Percentiles rank a stretch among this genome's conserved stretches.
phyloP scores from a whole-genome alignment of 2,329 filamentous ascomycete species.

The Botrytis hyacinthi region DNA sequence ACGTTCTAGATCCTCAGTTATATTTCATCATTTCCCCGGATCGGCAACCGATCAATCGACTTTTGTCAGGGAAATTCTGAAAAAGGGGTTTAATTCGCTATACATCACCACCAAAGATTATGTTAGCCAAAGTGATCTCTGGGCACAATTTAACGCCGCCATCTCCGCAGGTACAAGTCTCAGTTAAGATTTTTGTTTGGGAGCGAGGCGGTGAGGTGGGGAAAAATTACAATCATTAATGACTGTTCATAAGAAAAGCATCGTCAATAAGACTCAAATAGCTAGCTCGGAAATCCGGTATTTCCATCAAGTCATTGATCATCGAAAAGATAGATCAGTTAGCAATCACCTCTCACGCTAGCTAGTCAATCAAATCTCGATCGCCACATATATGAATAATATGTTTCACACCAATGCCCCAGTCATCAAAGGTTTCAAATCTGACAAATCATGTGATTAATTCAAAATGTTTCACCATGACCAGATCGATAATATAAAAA shows the following conservation, averaged over 20 bases:
- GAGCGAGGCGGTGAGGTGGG: not conserved
- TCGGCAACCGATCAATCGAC: not conserved
- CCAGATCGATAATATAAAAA: not conserved
- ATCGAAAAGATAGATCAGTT: not conserved
- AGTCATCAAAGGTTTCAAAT: not conserved
- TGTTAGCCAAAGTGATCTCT: not conserved
- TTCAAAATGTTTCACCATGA: not conserved
- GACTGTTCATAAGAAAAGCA: not conserved
- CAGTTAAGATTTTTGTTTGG: not conserved
- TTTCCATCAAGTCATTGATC: not conserved
- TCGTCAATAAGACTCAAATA: not conserved
- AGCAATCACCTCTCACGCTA: not conserved
- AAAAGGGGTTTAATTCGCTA: not conserved
- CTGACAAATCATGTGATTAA: not conserved
- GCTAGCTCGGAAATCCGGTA: not conserved
- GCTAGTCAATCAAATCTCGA: not conserved
- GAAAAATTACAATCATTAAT: not conserved
- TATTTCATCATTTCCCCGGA: not conserved
- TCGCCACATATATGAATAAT: not conserved
- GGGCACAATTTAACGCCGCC: not conserved
- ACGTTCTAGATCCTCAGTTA: not conserved
- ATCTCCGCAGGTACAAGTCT: not conserved
- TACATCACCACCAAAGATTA: not conserved
- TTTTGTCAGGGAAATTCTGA: not conserved
- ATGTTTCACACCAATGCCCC: not conserved